phyloP scores from a whole-genome alignment of 2,329 filamentous ascomycete genomes.

The Calycina marina region DNA sequence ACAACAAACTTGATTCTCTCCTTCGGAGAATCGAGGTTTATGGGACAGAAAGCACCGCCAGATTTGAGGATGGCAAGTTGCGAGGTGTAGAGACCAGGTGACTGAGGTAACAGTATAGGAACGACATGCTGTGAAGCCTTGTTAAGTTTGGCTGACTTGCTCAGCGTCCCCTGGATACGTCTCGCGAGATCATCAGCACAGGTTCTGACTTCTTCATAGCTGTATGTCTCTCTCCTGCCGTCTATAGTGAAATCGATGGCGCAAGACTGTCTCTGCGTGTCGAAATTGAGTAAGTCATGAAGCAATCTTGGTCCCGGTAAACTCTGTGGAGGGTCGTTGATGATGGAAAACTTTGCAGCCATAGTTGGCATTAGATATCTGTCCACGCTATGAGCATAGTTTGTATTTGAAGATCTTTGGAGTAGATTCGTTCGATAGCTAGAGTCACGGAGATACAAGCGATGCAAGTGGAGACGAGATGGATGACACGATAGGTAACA shows the following conservation, averaged over 20 bases:
- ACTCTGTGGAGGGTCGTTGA: constrained; percentile 38
- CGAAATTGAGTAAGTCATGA: constrained; percentile 44
- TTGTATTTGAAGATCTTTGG: too few species aligned
- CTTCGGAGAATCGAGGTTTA: constrained; percentile 62
- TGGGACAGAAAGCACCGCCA: constrained; percentile 73
- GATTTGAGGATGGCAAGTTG: constrained; percentile 66
- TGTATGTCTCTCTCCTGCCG: constrained; percentile 22
- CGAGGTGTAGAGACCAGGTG: constrained; percentile 61
- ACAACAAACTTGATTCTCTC: constrained; percentile 72
- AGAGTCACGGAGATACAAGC: too few species aligned
- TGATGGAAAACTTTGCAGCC: constrained; percentile 31
- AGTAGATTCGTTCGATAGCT: too few species aligned
- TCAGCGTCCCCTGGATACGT: constrained; percentile 8
- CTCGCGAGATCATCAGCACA: constrained; percentile 17
- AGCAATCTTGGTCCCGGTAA: constrained; percentile 41
- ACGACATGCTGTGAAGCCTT: constrained; percentile 35
- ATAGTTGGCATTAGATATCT: constrained; percentile 12
- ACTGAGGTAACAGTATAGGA: constrained; percentile 66
- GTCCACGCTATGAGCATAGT: too few species aligned
- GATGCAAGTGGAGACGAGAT: too few species aligned
- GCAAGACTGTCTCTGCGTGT: constrained; percentile 22
- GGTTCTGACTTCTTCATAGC: constrained; percentile 27
- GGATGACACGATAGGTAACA: too few species aligned
- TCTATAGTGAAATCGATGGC: constrained; percentile 52
- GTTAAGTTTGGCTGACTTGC: not conserved